Evolutionary conservation across 441 rosid species (phyloP).

Genomic region (Adansonia grandidieri): DNA sequence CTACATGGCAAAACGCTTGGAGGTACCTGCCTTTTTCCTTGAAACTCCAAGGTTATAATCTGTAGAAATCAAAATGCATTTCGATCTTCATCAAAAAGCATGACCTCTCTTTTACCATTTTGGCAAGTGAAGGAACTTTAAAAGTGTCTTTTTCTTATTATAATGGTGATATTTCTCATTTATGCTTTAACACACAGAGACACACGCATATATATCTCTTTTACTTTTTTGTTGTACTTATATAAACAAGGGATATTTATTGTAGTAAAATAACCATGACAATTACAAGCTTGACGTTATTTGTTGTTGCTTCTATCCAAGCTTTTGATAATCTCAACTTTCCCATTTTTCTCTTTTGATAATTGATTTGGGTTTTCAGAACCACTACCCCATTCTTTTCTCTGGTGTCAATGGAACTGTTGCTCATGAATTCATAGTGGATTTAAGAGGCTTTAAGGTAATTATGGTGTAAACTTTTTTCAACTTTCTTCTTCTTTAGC

Average conservation of each 20-base stretch:
- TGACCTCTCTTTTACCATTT: not conserved
- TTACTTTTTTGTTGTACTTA: not conserved
- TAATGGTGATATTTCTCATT: not conserved
- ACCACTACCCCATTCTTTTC: constrained; percentile 84
- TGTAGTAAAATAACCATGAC: not conserved
- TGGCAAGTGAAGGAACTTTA: not conserved
- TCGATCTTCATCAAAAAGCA: constrained; percentile 1
- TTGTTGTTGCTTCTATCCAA: constrained; percentile 1
- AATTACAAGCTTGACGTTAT: not conserved
- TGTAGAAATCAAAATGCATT: not conserved
- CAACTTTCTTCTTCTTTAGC: not conserved
- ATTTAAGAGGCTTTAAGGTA: constrained; percentile 91
- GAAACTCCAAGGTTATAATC: not conserved
- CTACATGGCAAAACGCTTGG: constrained; percentile 98
- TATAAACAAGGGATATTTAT: not conserved
- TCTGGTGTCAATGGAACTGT: constrained; percentile 90
- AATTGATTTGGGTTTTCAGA: constrained; percentile 45
- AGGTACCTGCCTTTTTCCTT: constrained; percentile 49
- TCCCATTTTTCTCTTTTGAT: constrained; percentile 14
- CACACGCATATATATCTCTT: not conserved
- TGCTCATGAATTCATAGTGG: constrained; percentile 95
- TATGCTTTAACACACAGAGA: not conserved
- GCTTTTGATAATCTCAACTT: constrained; percentile 6
- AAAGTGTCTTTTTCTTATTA: not conserved
- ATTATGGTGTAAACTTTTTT: constrained; percentile 2